Evolutionary conservation across 306 rosid genomes (phyloP), one percentile per base, ranked within the genome.

Genomic region (Castanea crenata): DNA sequence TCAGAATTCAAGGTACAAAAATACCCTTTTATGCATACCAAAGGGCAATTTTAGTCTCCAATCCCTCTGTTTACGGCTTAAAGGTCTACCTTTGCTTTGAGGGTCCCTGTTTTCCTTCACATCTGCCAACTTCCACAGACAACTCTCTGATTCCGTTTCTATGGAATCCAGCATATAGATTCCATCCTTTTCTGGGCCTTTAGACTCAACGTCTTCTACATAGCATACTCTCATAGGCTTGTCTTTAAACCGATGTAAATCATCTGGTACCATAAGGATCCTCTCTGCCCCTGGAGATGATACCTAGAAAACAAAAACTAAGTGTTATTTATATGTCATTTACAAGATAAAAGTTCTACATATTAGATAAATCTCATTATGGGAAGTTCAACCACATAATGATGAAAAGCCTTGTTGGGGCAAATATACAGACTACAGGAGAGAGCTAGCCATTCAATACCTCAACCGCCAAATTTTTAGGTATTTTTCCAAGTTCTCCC

Each of bases 261-360:
- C 94, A 84, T 89, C 93, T 0, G 98, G 98, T 65, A 95, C 88
- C 88, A 87, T 89, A 29, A 95, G 84, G 73, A 95, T 76, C 88
- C 97, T 92, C 86, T 90, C 97, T 49, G 98, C 96, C 62, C 98
- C 98, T 0, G 98, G 97, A 83, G 96, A 88, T 71, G 98, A 95
- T 72, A 95, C 93, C 99, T 94, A 67, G 25, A 32, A 67, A 67
- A 75, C 79, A 84, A 73, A 75, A 77, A 18, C 73, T 75, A 84
- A 75, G 5, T 51, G 20, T 58, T 75, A 32, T 70, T 35, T 38
- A 52, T 84, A 65, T 18, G 19, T 3, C 6, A 63, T 31, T 20
- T 6, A 65, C 49, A 18, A 65, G 18, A 32, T 15, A 32, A 65
- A 65, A 32, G 2, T 49, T 67, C 20, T 72, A 81, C 64, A 79